Conservation (phyloP, 257 asterid genomes). For the Nicotiana paniculata region DNA sequence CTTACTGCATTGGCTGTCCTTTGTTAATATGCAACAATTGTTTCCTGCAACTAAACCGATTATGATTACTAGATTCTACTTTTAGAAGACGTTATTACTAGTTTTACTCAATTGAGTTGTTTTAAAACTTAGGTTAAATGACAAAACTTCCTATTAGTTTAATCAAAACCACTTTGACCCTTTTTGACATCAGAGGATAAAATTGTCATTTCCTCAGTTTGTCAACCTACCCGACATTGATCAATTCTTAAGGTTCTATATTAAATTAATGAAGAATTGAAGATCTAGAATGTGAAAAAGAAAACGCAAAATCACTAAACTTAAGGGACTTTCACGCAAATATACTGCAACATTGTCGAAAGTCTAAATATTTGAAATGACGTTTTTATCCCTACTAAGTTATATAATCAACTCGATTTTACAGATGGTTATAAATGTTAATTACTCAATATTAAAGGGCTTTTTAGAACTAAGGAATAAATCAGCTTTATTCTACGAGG, state of each 20-base stretch:
- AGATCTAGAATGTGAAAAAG: slow-evolving; percentile 8
- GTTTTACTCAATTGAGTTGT: slow-evolving; percentile 6
- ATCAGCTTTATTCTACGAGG: not conserved
- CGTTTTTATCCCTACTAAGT: not conserved
- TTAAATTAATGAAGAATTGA: not conserved
- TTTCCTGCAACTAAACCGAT: not conserved
- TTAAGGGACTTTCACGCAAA: not conserved
- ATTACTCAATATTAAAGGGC: not conserved
- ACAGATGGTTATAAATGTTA: not conserved
- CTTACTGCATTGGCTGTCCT: too few species aligned
- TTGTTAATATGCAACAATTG: too few species aligned
- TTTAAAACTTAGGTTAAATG: not conserved
- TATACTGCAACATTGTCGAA: not conserved
- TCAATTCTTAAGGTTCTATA: not conserved
- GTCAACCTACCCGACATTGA: slow-evolving; percentile 9
- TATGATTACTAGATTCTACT: not conserved
- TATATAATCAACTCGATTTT: not conserved
- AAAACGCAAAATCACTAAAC: not conserved
- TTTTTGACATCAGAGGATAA: slow-evolving; percentile 13
- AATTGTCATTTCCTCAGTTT: slow-evolving; percentile 13
- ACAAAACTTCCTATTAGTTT: not conserved
- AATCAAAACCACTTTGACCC: slow-evolving; percentile 4
- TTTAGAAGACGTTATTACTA: not conserved
- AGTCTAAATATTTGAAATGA: not conserved
- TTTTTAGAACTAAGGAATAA: not conserved